Base-by-base conservation (phyloP, 805 yeast species). In the Saccharomyces eubayanus region DNA sequence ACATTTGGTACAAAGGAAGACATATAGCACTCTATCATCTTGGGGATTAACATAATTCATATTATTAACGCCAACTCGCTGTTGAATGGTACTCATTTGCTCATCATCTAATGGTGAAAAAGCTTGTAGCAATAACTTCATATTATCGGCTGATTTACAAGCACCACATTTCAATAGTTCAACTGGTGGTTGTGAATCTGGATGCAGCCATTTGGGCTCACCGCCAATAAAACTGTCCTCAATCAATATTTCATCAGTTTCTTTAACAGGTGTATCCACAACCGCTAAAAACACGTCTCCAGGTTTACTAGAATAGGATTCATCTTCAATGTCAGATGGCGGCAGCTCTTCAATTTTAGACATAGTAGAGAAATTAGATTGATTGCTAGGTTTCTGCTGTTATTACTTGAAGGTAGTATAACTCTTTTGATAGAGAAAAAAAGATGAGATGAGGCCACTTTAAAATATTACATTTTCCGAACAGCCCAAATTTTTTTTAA, bases 161-260 rank as follows among this genome's bases (percentile, higher is more conserved):
- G 77, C 78, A 49, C 77, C 80, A 72, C 99, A 94, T 36, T 70
- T 65, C 6, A 85, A 63, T 20, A 81, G 66, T 3, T 77, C 77
- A 0, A 72, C 72, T 16, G 75, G 69, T 0, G 96, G 94, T 2
- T 72, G 66, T 0, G 89, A 82, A 1, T 74, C 72, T 3, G 77
- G 76, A 57, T 84, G 78, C 31, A 89, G 67, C 95, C 96, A 85
- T 6, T 82, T 64, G 6, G 91, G 89, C 41, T 71, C 69, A 1
- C 96, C 95, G 0, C 98, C 98, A 31, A 92, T 77, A 58, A 89
- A 84, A 0, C 95, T 82, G 62, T 89, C 96, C 53, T 79, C 83
- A 4, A 75, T 53, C 1, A 75, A 69, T 29, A 82, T 61, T 36
- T 77, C 81, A 3, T 74, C 78, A 6, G 62, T 65, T 14, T 72